Conservation (phyloP, 1,284 basidiomycete species). For the Boletellus deceptivus region DNA sequence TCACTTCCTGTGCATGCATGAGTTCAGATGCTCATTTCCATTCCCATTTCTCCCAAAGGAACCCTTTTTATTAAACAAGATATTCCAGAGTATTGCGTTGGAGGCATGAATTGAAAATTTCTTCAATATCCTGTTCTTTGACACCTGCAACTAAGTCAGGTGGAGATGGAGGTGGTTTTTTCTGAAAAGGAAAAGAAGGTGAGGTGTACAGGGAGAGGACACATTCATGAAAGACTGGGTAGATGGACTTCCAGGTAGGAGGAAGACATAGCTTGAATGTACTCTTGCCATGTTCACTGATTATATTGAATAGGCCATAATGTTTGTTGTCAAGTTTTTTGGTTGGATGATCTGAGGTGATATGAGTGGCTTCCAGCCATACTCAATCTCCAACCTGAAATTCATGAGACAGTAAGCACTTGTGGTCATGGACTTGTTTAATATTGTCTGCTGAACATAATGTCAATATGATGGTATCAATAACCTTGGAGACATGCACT, state of each 20-base stretch:
- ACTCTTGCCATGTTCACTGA: slow-evolving; percentile 4
- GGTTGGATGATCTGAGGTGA: slow-evolving; percentile 1
- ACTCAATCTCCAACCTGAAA: slow-evolving; percentile 1
- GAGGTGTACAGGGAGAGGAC: slow-evolving; percentile 1
- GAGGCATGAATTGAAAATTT: not conserved
- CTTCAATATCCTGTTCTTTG: not conserved
- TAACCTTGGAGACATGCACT: no score
- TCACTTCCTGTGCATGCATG: not conserved
- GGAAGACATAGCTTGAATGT: slow-evolving; percentile 15
- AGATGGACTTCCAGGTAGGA: not conserved
- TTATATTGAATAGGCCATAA: slow-evolving; percentile 19
- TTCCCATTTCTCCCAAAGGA: not conserved
- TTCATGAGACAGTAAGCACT: rapidly evolving
- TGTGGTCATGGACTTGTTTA: not conserved
- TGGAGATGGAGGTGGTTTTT: not conserved
- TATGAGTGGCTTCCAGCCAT: not conserved
- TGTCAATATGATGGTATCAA: no score
- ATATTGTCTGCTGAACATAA: slow-evolving; percentile 8
- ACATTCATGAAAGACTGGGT: slow-evolving; percentile 6
- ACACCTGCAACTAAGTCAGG: not conserved
- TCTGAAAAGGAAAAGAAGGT: not conserved
- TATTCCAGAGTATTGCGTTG: not conserved
- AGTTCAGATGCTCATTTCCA: slow-evolving; percentile 2
- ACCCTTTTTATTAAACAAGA: slow-evolving; percentile 3
- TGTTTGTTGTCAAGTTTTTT: slow-evolving; percentile 13